phyloP scores from a whole-genome alignment of 495 filamentous ascomycete species.

The Penicillium nucicola region DNA sequence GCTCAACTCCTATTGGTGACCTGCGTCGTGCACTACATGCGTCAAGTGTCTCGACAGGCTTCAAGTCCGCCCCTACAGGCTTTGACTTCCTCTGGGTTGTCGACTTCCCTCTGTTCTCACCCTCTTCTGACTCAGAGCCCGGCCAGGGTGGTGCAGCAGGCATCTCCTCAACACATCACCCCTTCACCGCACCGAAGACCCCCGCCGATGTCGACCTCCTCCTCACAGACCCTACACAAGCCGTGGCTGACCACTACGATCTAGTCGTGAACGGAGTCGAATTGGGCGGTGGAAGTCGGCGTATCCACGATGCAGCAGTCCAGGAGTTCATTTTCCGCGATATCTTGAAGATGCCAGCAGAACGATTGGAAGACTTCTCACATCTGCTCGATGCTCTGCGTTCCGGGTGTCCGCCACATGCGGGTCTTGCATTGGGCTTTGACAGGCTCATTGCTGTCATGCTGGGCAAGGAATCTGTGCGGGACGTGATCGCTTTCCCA shows the following conservation, averaged over 20 bases:
- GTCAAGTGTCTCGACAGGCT: constrained; percentile 54
- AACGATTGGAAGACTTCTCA: constrained; percentile 70
- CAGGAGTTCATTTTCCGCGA: constrained; percentile 84
- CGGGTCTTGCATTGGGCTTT: constrained; percentile 88
- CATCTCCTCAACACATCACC: constrained; percentile 87
- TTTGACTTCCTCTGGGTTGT: constrained; percentile 80
- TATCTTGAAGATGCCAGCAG: constrained; percentile 63
- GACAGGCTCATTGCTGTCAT: constrained; percentile 85
- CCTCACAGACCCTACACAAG: constrained; percentile 65
- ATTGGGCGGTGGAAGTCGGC: constrained; percentile 85
- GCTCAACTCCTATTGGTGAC: constrained; percentile 77
- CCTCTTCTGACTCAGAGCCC: constrained; percentile 62
- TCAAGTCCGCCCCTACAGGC: constrained; percentile 51
- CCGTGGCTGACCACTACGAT: constrained; percentile 83
- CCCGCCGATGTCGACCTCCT: constrained; percentile 72
- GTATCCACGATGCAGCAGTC: constrained; percentile 82
- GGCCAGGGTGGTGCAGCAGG: constrained; percentile 81
- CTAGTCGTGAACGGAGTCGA: constrained; percentile 95
- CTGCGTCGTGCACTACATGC: constrained; percentile 69
- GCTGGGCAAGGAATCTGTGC: constrained; percentile 67
- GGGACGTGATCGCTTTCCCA: constrained; percentile 95
- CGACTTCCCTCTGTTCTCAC: constrained; percentile 89
- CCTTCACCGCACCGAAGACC: constrained; percentile 85
- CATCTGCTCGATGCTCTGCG: constrained; percentile 80
- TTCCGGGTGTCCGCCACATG: constrained; percentile 95